Evolutionary conservation across 192 early-diverging fungal species (phyloP).

Genomic region (Glomus cerebriforme): DNA sequence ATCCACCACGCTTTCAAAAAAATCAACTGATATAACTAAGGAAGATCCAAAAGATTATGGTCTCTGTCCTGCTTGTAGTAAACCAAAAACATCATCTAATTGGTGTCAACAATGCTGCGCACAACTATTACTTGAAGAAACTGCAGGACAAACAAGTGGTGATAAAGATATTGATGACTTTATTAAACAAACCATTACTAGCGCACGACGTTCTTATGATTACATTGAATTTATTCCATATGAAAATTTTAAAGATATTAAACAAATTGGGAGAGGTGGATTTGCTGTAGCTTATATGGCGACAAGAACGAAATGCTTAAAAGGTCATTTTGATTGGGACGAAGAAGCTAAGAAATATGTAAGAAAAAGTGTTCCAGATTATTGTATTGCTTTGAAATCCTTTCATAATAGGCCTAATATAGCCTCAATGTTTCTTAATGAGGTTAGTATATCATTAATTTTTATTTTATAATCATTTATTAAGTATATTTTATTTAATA

Average conservation of each 20-base stretch:
- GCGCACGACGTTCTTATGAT: neutral
- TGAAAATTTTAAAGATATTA: slow-evolving; percentile 24
- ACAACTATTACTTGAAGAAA: neutral
- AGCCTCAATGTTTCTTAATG: neutral
- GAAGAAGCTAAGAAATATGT: neutral
- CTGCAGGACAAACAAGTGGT: neutral
- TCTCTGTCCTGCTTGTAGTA: neutral
- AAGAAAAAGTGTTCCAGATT: neutral
- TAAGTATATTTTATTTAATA: neutral
- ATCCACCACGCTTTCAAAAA: too few relatives aligned
- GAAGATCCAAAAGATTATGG: neutral
- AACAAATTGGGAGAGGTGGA: slow-evolving; percentile 23
- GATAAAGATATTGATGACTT: neutral
- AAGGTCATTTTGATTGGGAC: slow-evolving; percentile 3
- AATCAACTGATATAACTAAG: too few relatives aligned
- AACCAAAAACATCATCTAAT: neutral
- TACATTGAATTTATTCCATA: slow-evolving; percentile 9
- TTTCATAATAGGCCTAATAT: neutral
- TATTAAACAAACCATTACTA: neutral
- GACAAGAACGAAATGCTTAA: neutral
- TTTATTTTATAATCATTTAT: neutral
- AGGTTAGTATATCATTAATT: neutral
- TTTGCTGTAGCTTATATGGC: slow-evolving; percentile 19
- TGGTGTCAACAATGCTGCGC: neutral
- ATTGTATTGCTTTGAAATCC: neutral